phyloP scores from a whole-genome alignment of 495 filamentous ascomycete genomes.

The Penicillium mononematosum region DNA sequence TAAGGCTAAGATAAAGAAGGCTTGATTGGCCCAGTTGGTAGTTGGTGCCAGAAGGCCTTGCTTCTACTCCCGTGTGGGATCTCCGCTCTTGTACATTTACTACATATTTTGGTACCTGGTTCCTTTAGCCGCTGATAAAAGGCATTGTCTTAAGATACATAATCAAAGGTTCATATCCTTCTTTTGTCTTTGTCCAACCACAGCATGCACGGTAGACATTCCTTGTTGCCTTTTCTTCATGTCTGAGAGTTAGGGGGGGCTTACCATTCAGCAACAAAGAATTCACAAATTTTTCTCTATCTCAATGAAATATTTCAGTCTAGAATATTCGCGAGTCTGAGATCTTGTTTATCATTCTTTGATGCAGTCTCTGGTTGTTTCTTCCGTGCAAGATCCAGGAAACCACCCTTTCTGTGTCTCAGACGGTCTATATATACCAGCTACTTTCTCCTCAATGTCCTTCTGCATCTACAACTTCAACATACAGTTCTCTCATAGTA shows the following conservation, averaged over 20 bases:
- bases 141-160: background rate
- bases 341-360: too few relatives aligned
- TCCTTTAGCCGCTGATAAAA: background rate
- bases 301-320: too few relatives aligned
- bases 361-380: too few relatives aligned
- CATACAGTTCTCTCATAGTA: too few relatives aligned
- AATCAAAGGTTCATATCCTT: background rate
- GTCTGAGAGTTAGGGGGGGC: too few relatives aligned
- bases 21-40: conserved; percentile 9
- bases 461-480: too few relatives aligned
- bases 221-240: background rate
- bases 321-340: too few relatives aligned
- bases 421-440: background rate
- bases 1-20: conserved; percentile 18
- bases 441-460: background rate
- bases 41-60: background rate
- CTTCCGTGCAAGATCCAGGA: too few relatives aligned
- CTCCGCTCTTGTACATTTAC: background rate
- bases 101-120: background rate
- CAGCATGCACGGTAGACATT: background rate
- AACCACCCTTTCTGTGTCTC: background rate
- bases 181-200: background rate
- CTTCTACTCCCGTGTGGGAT: background rate
- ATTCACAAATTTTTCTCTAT: too few relatives aligned
- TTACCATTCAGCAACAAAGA: too few relatives aligned